Base-by-base conservation (phyloP, 306 rosid genomes). In the Castanea mollissima region DNA sequence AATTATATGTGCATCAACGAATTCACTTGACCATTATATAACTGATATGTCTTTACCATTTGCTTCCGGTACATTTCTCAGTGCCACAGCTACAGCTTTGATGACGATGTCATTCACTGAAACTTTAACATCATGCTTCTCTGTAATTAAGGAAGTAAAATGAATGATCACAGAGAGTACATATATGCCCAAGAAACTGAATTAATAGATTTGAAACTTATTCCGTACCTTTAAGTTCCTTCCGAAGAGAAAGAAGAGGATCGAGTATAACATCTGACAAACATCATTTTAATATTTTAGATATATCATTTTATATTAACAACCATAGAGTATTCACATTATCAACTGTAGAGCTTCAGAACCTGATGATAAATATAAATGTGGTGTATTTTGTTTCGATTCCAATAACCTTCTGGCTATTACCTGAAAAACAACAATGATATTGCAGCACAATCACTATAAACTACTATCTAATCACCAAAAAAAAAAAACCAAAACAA, bases 31-130 rank as follows among this genome's bases (percentile, higher is more conserved):
- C 55, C 27, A 55, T 32, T n/a, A 5, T 27, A 49, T 69, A 16
- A 54, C 44, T 76, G 79, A 70, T 57, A 55, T 73, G 65, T 56
- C 56, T 81, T 86, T 94, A 93, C 99, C 99, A 31, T 93, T 95
- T 62, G 99, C 99, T 83, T 90, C 96, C 1, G 93, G 92, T 65
- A 93, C 94, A 84, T 89, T 93, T 91, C 88, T 91, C 38, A 95
- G 88, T 12, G 98, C 89, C 75, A 92, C 90, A 65, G 99, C 99
- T 74, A 95, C 98, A 70, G 97, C 97, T 91, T 93, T 95, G 83
- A 95, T 90, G 80, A 95, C 86, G 79, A 95, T 95, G 77, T 95
- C 99, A 85, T 95, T 95, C 78, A 93, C 99, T 4, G 99, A 95
- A 91, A 95, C 99, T 83, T 95, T 92, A 76, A 95, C 94, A 29